Percentiles rank a stretch among this genome's conserved stretches.
These are phyloP conservation scores for Huntiella bhutanensis DNA, from an alignment of 2,329 filamentous ascomycete genomes.

Conservation along the genomic window DNA sequence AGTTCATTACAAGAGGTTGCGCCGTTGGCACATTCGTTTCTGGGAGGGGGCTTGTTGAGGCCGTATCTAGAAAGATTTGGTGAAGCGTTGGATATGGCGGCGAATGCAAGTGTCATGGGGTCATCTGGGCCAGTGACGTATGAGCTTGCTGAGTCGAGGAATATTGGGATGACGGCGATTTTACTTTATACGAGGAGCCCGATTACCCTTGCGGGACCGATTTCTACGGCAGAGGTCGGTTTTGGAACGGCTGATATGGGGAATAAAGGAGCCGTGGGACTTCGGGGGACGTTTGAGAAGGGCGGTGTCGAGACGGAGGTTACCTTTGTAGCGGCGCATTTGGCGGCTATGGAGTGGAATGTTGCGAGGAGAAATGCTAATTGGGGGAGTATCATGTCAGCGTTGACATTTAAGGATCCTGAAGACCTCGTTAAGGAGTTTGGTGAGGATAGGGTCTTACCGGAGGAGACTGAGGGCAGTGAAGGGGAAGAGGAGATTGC, in stretches of 20 bases:
- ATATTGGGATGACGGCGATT: slow-evolving; percentile 77
- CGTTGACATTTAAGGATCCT: slow-evolving; percentile 53
- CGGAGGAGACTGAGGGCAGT: background rate
- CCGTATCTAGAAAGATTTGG: slow-evolving; percentile 58
- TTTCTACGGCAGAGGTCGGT: slow-evolving; percentile 68
- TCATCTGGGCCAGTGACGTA: slow-evolving; percentile 26
- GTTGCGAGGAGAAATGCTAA: slow-evolving; percentile 62
- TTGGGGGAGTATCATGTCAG: slow-evolving; percentile 68
- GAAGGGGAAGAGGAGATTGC: slow-evolving; percentile 13
- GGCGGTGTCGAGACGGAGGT: slow-evolving; percentile 35
- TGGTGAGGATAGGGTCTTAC: background rate
- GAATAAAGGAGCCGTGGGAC: slow-evolving; percentile 82
- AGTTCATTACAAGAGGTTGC: slow-evolving; percentile 81
- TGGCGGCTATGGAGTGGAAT: slow-evolving; percentile 73
- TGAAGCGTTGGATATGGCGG: slow-evolving; percentile 52
- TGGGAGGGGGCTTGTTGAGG: slow-evolving; percentile 60
- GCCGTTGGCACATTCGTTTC: slow-evolving; percentile 65
- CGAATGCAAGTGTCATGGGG: slow-evolving; percentile 17
- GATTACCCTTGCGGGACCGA: slow-evolving; percentile 33
- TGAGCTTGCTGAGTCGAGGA: slow-evolving; percentile 48
- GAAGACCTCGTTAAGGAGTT: slow-evolving; percentile 20
- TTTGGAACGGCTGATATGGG: slow-evolving; percentile 78
- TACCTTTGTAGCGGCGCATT: slow-evolving; percentile 74
- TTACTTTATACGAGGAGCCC: slow-evolving; percentile 62
- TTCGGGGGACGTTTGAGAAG: slow-evolving; percentile 43